Conservation (phyloP, 129 eudicot genomes). For the Flaveria sonorensis region DNA sequence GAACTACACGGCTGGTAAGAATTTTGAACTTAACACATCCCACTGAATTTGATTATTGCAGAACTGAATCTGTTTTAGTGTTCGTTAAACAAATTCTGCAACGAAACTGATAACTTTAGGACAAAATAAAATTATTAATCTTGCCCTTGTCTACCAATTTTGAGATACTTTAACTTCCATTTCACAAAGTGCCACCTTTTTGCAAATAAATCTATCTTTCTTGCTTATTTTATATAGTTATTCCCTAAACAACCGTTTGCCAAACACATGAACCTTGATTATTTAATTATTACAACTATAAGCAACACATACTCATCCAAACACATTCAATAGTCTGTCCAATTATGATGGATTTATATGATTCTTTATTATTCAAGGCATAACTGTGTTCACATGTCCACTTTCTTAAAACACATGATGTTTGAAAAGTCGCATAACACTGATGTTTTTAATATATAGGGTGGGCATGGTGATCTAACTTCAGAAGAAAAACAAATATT, state of each 20-base stretch:
- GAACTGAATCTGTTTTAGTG: not conserved
- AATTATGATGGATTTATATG: not conserved
- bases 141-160: not conserved
- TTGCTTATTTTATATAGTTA: no score
- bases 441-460: constrained; percentile 42
- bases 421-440: constrained; percentile 12
- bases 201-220: no score
- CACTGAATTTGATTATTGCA: not conserved
- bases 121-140: not conserved
- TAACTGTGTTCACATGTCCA: not conserved
- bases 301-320: not conserved
- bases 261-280: not conserved
- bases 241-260: not conserved
- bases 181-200: not conserved
- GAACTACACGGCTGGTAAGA: constrained; percentile 76
- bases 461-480: constrained; percentile 83
- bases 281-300: not conserved
- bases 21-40: not conserved
- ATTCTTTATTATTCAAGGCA: not conserved
- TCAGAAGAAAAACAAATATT: constrained; percentile 70
- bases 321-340: not conserved
- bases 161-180: not conserved
- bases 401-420: not conserved
- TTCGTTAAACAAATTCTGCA: not conserved
- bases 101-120: not conserved